Conservation (phyloP, 768 basidiomycete species). For the Suillus variegatus region DNA sequence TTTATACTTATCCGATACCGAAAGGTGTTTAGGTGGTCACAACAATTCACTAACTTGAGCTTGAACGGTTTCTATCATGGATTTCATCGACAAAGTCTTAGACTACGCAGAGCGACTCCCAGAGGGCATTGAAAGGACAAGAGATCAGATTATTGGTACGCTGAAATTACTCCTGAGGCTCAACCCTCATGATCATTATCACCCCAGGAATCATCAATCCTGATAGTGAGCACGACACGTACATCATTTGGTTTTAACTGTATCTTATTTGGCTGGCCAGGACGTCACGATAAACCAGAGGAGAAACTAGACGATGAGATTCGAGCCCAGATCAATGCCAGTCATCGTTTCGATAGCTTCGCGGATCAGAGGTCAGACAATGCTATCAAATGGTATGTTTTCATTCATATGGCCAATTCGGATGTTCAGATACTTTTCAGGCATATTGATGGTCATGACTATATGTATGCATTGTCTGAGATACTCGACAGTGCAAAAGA, state of each 20-base stretch:
- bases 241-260: background rate
- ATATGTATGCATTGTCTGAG: conserved; percentile 93
- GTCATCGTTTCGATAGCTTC: conserved; percentile 87
- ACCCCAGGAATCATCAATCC: conserved; percentile 33
- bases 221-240: conserved; percentile 29
- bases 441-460: conserved; percentile 96
- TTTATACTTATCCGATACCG: background rate
- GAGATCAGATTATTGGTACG: conserved; percentile 38
- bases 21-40: background rate
- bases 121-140: conserved; percentile 38
- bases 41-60: background rate
- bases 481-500: conserved; percentile 82
- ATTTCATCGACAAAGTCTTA: conserved; percentile 40
- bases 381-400: conserved; percentile 74
- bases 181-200: background rate
- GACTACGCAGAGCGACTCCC: conserved; percentile 37
- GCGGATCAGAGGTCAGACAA: conserved; percentile 71
- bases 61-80: conserved; percentile 31
- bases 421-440: conserved; percentile 29
- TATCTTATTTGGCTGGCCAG: conserved; percentile 19
- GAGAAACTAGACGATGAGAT: conserved; percentile 73
- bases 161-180: background rate
- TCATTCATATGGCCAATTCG: background rate
- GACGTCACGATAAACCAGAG: conserved; percentile 75
- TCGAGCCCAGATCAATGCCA: conserved; percentile 70